Percentiles rank a stretch among this genome's conserved stretches.
Conservation (phyloP, 1,139 yeast species). For the Pichia sp. region DNA sequence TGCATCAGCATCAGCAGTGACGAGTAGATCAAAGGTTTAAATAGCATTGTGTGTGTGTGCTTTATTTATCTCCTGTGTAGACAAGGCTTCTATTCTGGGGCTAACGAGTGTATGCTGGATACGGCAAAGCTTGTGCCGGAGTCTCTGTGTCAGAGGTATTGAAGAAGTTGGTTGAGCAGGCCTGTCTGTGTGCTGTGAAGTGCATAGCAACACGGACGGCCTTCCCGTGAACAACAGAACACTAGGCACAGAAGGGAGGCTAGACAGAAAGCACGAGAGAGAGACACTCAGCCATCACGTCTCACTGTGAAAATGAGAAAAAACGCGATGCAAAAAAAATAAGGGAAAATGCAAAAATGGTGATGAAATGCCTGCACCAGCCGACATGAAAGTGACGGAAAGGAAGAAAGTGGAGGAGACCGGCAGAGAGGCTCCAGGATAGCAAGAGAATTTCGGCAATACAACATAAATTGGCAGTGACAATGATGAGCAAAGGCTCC, state of each 20-base stretch:
- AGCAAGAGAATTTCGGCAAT: background rate
- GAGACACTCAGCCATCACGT: background rate
- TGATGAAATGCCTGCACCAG: background rate
- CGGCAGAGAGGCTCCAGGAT: background rate
- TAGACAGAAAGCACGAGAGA: background rate
- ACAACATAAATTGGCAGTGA: background rate
- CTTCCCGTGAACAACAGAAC: background rate
- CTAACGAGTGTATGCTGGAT: background rate
- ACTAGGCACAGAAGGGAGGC: background rate
- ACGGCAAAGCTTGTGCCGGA: background rate
- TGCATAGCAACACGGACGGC: no score
- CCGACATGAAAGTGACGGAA: background rate
- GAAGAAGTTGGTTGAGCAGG: background rate
- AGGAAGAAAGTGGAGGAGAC: no score
- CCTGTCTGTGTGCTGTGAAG: background rate
- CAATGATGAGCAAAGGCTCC: background rate
- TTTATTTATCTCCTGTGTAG: background rate
- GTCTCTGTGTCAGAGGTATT: background rate
- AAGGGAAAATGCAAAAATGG: background rate
- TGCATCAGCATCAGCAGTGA: conserved; percentile 3
- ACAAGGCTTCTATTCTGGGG: background rate
- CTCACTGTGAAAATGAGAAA: background rate
- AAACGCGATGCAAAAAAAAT: conserved; percentile 6
- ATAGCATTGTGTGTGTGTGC: conserved; percentile 4
- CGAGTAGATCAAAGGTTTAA: conserved; percentile 5